Percentiles rank a stretch among this genome's conserved stretches.
Conservation (phyloP, 129 eudicot species). For the Flaveria bidentis region DNA sequence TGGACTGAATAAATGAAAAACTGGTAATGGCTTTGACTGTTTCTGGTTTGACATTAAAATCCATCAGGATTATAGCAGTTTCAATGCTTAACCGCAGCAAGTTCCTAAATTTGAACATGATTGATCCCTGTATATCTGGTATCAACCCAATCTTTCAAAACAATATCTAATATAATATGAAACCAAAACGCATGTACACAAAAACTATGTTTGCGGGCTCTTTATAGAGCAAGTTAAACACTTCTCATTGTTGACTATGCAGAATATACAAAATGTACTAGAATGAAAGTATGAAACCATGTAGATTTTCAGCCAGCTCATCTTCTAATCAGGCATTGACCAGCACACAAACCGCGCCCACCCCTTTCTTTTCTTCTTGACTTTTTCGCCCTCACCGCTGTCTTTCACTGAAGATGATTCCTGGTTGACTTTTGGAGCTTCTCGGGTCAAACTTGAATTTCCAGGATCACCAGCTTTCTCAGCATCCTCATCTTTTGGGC, state of each 20-base stretch:
- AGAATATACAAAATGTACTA: conserved; percentile 16
- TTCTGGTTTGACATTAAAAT: not conserved
- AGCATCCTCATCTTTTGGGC: conserved; percentile 39
- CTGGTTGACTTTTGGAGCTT: conserved; percentile 31
- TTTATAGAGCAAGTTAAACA: not conserved
- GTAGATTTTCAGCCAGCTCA: not conserved
- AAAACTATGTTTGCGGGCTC: not conserved
- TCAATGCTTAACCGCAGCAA: conserved; percentile 48
- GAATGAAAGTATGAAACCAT: not conserved
- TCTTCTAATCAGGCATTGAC: conserved; percentile 39
- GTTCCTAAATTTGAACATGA: not conserved
- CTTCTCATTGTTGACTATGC: not conserved
- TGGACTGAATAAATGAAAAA: too few species aligned
- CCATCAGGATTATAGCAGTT: conserved; percentile 49
- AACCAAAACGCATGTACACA: not conserved
- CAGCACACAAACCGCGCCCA: conserved; percentile 84
- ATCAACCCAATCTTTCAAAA: conserved; percentile 39
- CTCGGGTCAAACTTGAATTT: conserved; percentile 35
- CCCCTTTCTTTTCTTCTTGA: conserved; percentile 53
- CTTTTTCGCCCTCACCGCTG: conserved; percentile 59
- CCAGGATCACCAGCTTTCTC: conserved; percentile 34
- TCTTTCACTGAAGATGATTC: conserved; percentile 74
- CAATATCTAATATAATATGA: not conserved
- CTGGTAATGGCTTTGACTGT: too few species aligned
- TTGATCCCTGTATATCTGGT: conserved; percentile 40